A percentile compares a stretch with the other conserved stretches of the same genome.
Conservation (phyloP, 441 rosid species). For the Erodium texanum region DNA sequence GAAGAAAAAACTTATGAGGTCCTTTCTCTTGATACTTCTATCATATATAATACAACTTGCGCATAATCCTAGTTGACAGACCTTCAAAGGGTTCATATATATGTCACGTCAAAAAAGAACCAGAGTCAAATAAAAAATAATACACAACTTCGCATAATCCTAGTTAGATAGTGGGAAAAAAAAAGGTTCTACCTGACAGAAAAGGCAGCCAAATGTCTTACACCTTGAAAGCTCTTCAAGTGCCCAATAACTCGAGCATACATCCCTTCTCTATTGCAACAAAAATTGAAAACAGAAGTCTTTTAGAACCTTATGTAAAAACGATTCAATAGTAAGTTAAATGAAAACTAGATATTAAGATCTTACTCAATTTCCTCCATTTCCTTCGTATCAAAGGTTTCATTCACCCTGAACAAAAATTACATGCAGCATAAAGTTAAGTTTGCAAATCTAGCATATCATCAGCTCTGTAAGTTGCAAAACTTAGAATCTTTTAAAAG, state of each 20-base stretch:
- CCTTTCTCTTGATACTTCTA: background rate
- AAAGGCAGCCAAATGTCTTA: constrained; percentile 56
- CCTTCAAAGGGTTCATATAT: background rate
- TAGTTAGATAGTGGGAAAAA: background rate
- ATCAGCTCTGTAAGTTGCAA: background rate
- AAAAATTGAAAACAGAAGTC: constrained; percentile 10
- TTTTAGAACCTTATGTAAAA: background rate
- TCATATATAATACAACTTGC: no score
- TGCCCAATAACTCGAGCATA: constrained; percentile 77
- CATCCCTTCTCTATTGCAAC: constrained; percentile 50
- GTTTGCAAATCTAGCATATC: background rate
- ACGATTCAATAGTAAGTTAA: background rate
- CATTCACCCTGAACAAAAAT: constrained; percentile 51
- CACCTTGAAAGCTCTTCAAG: constrained; percentile 61
- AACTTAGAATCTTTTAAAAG: background rate
- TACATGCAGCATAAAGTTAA: background rate
- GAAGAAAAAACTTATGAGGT: background rate
- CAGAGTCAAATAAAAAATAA: background rate
- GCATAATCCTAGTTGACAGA: background rate
- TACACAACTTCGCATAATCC: background rate
- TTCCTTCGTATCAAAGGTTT: constrained; percentile 50
- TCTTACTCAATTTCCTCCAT: constrained; percentile 62
- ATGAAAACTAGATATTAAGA: background rate
- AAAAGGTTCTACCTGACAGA: constrained; percentile 57
- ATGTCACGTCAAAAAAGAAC: background rate